Conservation (phyloP, 805 yeast genomes). For the Brettanomyces naardenensis region DNA sequence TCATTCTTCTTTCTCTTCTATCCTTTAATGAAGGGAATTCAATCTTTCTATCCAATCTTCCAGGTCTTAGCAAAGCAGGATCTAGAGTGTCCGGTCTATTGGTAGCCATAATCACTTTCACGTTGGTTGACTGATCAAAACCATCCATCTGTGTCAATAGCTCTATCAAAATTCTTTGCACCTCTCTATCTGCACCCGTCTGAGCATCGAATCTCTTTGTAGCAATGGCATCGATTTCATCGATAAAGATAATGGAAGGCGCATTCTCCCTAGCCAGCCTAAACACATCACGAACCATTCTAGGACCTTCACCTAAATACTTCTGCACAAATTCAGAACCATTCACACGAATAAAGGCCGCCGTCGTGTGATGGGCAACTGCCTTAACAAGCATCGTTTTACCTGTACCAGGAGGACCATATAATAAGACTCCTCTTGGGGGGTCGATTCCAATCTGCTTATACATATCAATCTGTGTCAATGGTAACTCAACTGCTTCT, state of each 20-base stretch:
- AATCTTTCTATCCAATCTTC: slow-evolving; percentile 95
- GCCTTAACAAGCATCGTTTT: slow-evolving; percentile 99
- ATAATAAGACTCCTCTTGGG: slow-evolving; percentile 92
- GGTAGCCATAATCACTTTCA: slow-evolving; percentile 98
- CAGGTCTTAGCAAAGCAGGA: slow-evolving; percentile 97
- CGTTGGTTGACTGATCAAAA: slow-evolving; percentile 90
- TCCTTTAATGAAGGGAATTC: slow-evolving; percentile 96
- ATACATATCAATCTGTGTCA: slow-evolving; percentile 91
- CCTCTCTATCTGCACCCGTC: slow-evolving; percentile 99
- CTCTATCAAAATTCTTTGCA: slow-evolving; percentile 94
- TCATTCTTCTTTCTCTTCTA: slow-evolving; percentile 95
- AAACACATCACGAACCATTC: slow-evolving; percentile 99
- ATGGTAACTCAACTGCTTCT: slow-evolving; percentile 96
- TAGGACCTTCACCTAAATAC: slow-evolving; percentile 97
- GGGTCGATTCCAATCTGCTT: slow-evolving; percentile 98
- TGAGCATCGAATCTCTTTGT: slow-evolving; percentile 99
- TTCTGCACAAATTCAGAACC: slow-evolving; percentile 98
- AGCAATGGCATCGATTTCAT: slow-evolving; percentile 98
- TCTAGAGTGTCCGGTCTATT: slow-evolving; percentile 99
- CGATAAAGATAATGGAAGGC: slow-evolving; percentile 94
- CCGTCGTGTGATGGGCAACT: slow-evolving; percentile 94
- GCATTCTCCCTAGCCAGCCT: slow-evolving; percentile 95
- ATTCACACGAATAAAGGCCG: slow-evolving; percentile 91
- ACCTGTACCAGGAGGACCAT: slow-evolving; percentile 99
- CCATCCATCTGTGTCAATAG: slow-evolving; percentile 99